Base-by-base conservation (phyloP, 228 moss, liverwort and hornwort genomes). In the Sphagnum magellanicum region DNA sequence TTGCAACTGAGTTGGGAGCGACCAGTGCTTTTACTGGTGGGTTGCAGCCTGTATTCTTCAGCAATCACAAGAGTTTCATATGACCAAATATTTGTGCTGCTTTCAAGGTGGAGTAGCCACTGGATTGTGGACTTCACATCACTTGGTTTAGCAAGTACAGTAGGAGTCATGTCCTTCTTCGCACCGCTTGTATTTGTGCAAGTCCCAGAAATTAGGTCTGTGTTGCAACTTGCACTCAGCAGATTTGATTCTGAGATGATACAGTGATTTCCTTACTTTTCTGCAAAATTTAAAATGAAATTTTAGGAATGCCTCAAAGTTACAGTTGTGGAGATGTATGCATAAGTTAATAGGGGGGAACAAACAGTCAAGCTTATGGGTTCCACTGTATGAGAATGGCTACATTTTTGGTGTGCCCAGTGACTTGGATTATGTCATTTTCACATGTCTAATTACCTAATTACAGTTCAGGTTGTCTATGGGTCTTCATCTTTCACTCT, bases 1-100 rank as follows among this genome's bases (percentile, higher is more conserved):
- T 75, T 87, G 58, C 82, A 78, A 50, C 52, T 91, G 68, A 73
- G 72, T 11, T 94, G 98, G 94, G 77, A 72, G 16, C 78, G 71
- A 65, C 87, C 98, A 50, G 50, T 93, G 9, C 53, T 81, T 48
- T 63, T 73, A 5, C 74, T 93, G 10, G 69, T 75, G 7, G 79
- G 82, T 71, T 84, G 88, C 73, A 75, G 81, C 46, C 14, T 72
- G 16, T 65, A 80, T 67, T 74, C 91, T 10, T 72, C 82, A 15
- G 72, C 81, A 53, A 72, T 86, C 59, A 83, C 91, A 16, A 78
- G 74, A 68, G 77, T 74, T 67, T 50, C 81, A 6, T 87, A 93
- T 60, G 50, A 65, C 66, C 71, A 66, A 47, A 51, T 72, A 52
- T 76, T 74, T 63, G 9, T 70, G 32, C 65, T 77, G 52, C 55